Evolutionary conservation across 805 yeast species (phyloP).

Genomic region (Candida stauntonica): DNA sequence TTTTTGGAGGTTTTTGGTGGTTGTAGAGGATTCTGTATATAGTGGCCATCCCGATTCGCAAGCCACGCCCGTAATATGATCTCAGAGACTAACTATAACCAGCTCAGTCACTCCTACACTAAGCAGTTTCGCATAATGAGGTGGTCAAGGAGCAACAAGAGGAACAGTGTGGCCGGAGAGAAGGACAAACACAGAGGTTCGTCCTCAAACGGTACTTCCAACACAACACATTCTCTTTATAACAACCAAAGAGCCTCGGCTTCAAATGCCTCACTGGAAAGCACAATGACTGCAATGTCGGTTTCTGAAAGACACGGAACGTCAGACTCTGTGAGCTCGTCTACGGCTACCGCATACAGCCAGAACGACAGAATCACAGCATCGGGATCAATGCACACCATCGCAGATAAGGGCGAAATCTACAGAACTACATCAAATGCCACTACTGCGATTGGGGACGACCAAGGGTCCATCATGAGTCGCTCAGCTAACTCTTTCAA

Average conservation of each 20-base stretch:
- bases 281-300: conserved; percentile 4
- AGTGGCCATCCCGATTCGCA: no score
- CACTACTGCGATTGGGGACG: conserved; percentile 6
- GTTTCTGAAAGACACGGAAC: conserved; percentile 1
- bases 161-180: conserved; percentile 21
- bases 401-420: conserved; percentile 2
- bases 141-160: conserved; percentile 27
- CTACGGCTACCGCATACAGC: conserved; percentile 1
- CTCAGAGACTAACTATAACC: no score
- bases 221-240: background rate
- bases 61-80: no score
- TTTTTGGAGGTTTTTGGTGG: no score
- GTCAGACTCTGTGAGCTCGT: conserved; percentile 1
- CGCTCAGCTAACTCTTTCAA: conserved; percentile 15
- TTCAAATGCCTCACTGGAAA: conserved; percentile 10
- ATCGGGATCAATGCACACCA: conserved; percentile 6
- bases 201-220: background rate
- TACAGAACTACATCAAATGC: conserved; percentile 3
- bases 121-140: no score
- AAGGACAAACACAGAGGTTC: conserved; percentile 12
- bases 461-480: conserved; percentile 8
- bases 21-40: no score
- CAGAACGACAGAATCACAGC: background rate
- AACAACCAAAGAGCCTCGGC: background rate
- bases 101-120: no score